phyloP scores from a whole-genome alignment of 1,284 basidiomycete genomes.

The Ustanciosporium gigantosporum region DNA sequence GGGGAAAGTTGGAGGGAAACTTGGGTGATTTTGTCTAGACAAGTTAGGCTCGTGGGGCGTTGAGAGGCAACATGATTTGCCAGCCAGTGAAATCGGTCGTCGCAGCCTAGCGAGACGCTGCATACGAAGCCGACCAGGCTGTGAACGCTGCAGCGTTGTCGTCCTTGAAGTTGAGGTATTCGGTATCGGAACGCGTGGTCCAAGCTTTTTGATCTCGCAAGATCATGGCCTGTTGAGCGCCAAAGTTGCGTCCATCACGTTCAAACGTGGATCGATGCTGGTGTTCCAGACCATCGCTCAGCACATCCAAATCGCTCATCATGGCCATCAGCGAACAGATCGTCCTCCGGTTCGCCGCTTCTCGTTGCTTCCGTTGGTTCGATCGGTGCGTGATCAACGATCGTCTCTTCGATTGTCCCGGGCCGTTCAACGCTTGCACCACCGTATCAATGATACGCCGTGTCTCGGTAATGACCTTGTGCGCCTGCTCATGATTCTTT shows the following conservation, averaged over 20 bases:
- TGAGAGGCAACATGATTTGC: too few species aligned
- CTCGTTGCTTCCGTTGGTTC: slow-evolving; percentile 37
- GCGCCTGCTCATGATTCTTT: slow-evolving; percentile 49
- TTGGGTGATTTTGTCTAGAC: too few species aligned
- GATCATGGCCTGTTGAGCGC: slow-evolving; percentile 56
- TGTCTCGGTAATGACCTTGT: slow-evolving; percentile 48
- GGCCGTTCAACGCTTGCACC: slow-evolving; percentile 40
- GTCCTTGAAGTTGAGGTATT: slow-evolving; percentile 41
- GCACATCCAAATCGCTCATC: slow-evolving; percentile 49
- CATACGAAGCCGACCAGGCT: slow-evolving; percentile 37
- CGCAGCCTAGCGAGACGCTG: slow-evolving; percentile 16
- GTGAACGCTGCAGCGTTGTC: slow-evolving; percentile 51
- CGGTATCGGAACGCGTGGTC: slow-evolving; percentile 49
- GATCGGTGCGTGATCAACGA: slow-evolving; percentile 22
- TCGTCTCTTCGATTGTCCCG: slow-evolving; percentile 15
- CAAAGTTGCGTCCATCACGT: slow-evolving; percentile 49
- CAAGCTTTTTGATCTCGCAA: slow-evolving; percentile 55
- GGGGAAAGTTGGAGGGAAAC: too few species aligned
- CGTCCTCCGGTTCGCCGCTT: slow-evolving; percentile 40
- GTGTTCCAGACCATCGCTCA: slow-evolving; percentile 47
- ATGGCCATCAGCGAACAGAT: slow-evolving; percentile 50
- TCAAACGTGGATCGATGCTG: slow-evolving; percentile 45
- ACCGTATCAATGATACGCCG: slow-evolving; percentile 56
- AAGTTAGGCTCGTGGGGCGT: too few species aligned
- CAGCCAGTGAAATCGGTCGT: too few species aligned